phyloP scores from a whole-genome alignment of 2,329 filamentous ascomycete species.

The Xylogone sp. region DNA sequence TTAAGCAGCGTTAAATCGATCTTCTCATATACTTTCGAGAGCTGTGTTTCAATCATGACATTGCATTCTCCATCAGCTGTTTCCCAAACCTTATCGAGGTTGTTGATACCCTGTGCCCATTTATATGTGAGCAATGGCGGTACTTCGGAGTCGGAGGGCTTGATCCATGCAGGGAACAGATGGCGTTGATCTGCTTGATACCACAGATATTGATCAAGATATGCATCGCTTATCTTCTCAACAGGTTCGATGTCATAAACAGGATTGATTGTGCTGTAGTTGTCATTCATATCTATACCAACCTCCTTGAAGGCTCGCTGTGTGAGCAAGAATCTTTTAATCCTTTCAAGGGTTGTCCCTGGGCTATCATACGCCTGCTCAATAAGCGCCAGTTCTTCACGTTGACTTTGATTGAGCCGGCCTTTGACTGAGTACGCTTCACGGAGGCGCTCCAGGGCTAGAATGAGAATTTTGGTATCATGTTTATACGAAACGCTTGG shows the following conservation, averaged over 20 bases:
- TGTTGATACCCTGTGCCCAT: conserved; percentile 99
- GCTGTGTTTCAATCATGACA: conserved; percentile 95
- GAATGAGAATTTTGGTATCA: conserved; percentile 96
- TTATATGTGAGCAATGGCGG: conserved; percentile 94
- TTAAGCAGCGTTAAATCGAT: conserved; percentile 96
- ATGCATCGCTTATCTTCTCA: conserved; percentile 98
- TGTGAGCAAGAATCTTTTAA: conserved; percentile 95
- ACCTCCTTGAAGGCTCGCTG: conserved; percentile 99
- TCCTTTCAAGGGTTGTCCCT: conserved; percentile 89
- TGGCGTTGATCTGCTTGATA: conserved; percentile 98
- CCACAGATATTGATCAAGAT: conserved; percentile 98
- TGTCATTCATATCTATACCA: conserved; percentile 99
- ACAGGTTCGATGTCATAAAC: conserved; percentile 99
- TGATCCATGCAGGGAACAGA: conserved; percentile 97
- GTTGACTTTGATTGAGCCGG: conserved; percentile 92
- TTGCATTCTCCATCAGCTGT: conserved; percentile 93
- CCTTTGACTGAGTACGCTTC: conserved; percentile 98
- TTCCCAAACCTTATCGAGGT: conserved; percentile 92
- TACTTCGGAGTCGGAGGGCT: conserved; percentile 96
- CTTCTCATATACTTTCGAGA: conserved; percentile 99
- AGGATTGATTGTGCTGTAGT: conserved; percentile 98
- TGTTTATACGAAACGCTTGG: conserved; percentile 99
- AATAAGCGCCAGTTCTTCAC: conserved; percentile 93
- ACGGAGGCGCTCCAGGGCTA: conserved; percentile 86
- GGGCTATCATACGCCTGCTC: conserved; percentile 98